Base-by-base conservation (phyloP, 1,139 yeast species). In the Suhomyces choctaworum region DNA sequence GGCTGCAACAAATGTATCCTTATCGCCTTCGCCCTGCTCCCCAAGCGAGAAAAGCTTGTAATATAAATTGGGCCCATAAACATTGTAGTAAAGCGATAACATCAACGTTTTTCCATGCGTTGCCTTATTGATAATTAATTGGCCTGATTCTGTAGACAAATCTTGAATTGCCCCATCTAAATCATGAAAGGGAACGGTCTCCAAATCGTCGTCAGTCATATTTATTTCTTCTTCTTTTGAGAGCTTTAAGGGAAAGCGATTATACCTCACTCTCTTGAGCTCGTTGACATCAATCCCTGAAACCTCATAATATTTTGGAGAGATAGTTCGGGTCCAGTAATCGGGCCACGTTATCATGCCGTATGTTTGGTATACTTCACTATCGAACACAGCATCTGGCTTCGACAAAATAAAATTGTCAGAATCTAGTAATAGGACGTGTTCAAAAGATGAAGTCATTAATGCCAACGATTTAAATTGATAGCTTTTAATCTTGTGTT, bases 311-410 rank as follows among this genome's bases (percentile, higher is more conserved):
- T 69, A 86, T 23, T 60, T 60, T 4, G 94, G 95, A 5, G 82
- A 73, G 1, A 84, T 80, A 1, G 87, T 75, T 46, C 94, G 69
- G 47, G 74, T 70, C 95, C 95, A 86, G 54, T 78, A 85, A 58
- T 86, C 95, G 4, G 94, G 92, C 90, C 94, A 85, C 19, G 82
- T 63, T 4, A 85, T 73, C 61, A 82, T 68, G 1, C 92, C 90
- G 32, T 68, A 59, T 14, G 68, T 51, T 25, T 58, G 57, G 57
- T 71, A 85, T 5, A 86, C 76, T 24, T 73, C 74, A 35, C 75
- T 66, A 7, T 66, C 65, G 49, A 85, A 78, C 2, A 82, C 41
- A 4, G 44, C 39, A 28, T 64, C 72, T 0, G 75, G 75, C 23
- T 65, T 60, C 16, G 56, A 44, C 10, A 70, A 48, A 4, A 64